Base-by-base conservation (phyloP, 2,329 filamentous ascomycete species). In the Neopestalotiopsis sp. region DNA sequence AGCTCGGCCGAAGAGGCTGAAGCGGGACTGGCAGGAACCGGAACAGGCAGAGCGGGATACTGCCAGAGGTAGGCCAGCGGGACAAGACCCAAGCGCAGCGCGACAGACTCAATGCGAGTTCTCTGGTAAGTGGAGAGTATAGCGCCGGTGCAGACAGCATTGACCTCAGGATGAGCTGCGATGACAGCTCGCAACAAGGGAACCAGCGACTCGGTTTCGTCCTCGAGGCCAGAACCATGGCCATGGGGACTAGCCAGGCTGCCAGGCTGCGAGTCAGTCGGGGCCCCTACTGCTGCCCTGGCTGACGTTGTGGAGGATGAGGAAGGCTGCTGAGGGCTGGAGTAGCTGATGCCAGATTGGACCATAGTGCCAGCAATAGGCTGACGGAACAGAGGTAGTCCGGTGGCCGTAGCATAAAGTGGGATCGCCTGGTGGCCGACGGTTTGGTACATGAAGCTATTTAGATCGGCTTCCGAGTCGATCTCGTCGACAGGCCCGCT, bases 361-460 rank as follows among this genome's bases (percentile, higher is more conserved):
- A 92, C 86, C 0, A 94, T 92, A 4, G 82, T 84, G 56, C 95
- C 96, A 1, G 80, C 78, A 73, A 98, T 98, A 66, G 89, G 84
- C 74, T 91, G 89, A 24, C 96, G 91, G 80, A 96, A 98, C 1
- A 99, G 85, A 30, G 95, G 95, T 42, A 98, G 85, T 0, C 87
- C 90, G 1, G 97, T 90, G 42, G 94, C 94, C 62, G 88, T 81
- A 70, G 91, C 90, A 78, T 98, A 98, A 17, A 97, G 86, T 2
- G 95, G 94, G 68, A 98, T 91, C 20, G 98, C 84, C 69, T 90
- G 87, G 81, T 98, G 94, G 13, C 96, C 96, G 70, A 98, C 93
- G 3, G 96, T 99, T 84, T 99, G 96, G 84, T 98, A 99, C 96
- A 99, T 99, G 90, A 96, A 98, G 83, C 95, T 98, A 81, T 99